A percentile compares a stretch with the other conserved stretches of the same genome.
phyloP scores from a whole-genome alignment of 2,329 filamentous ascomycete species.

The Xylariaceae sp. region DNA sequence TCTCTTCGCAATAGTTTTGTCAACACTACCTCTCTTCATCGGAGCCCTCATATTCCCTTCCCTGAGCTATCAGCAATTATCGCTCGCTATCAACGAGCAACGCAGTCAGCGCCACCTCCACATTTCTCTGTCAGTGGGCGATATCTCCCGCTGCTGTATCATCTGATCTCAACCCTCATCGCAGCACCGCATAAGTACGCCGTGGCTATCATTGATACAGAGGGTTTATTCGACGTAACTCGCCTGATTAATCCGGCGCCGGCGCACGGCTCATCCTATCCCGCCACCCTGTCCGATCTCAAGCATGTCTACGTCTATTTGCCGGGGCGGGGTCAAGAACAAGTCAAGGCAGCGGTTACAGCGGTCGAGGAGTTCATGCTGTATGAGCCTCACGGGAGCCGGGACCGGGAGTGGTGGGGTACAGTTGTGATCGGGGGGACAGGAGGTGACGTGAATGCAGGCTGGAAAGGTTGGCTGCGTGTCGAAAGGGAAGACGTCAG shows the following conservation, averaged over 20 bases:
- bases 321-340: conserved; percentile 41
- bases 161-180: conserved; percentile 59
- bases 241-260: conserved; percentile 42
- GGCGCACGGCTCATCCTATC: conserved; percentile 17
- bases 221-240: conserved; percentile 60
- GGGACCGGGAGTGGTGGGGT: conserved; percentile 62
- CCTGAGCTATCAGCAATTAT: conserved; percentile 54
- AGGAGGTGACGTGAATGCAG: conserved; percentile 45
- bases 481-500: conserved; percentile 52
- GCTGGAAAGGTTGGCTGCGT: conserved; percentile 59
- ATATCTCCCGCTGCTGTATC: conserved; percentile 61
- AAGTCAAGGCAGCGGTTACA: conserved; percentile 45
- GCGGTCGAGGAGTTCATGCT: conserved; percentile 56
- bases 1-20: conserved; percentile 25
- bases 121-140: conserved; percentile 58
- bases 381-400: conserved; percentile 53
- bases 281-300: conserved; percentile 45
- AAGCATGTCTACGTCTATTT: conserved; percentile 58
- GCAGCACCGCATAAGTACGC: conserved; percentile 53
- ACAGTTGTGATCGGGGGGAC: conserved; percentile 57
- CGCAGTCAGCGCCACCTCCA: conserved; percentile 49
- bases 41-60: conserved; percentile 44
- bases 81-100: conserved; percentile 53
- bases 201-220: conserved; percentile 61
- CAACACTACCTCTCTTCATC: conserved; percentile 21